Evolutionary conservation across 495 filamentous ascomycete genomes (phyloP), one percentile per base, ranked within the genome.

Genomic region (Chaetomidium leptoderma): DNA sequence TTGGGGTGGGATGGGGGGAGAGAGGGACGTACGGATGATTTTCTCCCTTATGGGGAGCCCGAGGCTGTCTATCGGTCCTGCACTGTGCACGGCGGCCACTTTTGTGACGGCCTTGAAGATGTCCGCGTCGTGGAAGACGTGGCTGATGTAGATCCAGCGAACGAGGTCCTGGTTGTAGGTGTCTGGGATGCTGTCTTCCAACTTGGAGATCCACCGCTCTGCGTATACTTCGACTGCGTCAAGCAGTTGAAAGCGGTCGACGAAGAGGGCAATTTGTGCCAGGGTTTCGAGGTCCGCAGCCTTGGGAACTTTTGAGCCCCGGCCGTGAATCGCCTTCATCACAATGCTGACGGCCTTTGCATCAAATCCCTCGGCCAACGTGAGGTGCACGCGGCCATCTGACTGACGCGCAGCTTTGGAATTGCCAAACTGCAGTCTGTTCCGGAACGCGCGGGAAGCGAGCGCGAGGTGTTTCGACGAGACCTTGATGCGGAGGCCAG

Each of bases 401-500:
- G 71, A 51, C 13, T 66, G 61, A 2, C 61, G 65, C 3, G 47
- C n/a, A 2, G 36, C 35, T 10, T 51, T 43, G 52, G 55, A n/a
- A 52, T 37, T 33, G 56, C 63, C 66, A 48, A 68, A 62, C 23
- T 60, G 62, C 32, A 74, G 60, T 43, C 66, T 68, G 55, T 47
- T 65, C 42, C 69, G 70, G 61, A 84, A 82, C 9, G 75, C 60
- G 1, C 74, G 64, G 2, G 79, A 85, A 3, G 75, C 73, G 19
- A 81, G 58, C 0, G 61, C 69, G 17, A 84, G 62, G 59, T 83
- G 78, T 30, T 73, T 76, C 2, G 79, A 80, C 14, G 79, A 83
- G 8, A 81, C 77, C 43, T 74, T 77, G 64, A 74, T 62, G 51
- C 66, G 64, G 27, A 71, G 54, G 4, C 61, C 65, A 5, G 26